phyloP scores from a whole-genome alignment of 2,329 filamentous ascomycete species.

The Arthroderma sp. region DNA sequence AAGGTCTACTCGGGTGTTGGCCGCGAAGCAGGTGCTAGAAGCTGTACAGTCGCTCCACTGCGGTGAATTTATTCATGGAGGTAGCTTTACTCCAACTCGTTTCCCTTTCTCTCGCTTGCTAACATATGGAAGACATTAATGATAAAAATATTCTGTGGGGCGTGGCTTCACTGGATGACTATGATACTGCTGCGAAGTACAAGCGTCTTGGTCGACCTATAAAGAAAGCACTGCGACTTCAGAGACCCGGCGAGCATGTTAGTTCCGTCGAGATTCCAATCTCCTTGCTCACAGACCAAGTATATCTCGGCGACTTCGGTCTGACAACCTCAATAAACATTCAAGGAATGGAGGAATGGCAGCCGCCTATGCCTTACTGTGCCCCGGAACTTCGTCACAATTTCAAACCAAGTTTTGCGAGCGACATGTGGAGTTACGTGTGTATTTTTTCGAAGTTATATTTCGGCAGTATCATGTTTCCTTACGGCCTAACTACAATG shows the following conservation, averaged over 20 bases:
- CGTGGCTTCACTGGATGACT: slow-evolving; percentile 2
- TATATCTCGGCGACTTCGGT: slow-evolving; percentile 10
- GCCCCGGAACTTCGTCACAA: slow-evolving; percentile 9
- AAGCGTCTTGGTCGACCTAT: slow-evolving; percentile 5
- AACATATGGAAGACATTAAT: slow-evolving; percentile 6
- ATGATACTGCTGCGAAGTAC: slow-evolving; percentile 6
- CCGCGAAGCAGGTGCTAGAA: slow-evolving; percentile 7
- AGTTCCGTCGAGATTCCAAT: slow-evolving; percentile 3
- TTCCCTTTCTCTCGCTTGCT: no score
- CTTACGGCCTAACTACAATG: no score
- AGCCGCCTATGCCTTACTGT: slow-evolving; percentile 7
- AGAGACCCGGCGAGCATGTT: slow-evolving; percentile 7
- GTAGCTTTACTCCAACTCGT: no score
- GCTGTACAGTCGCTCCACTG: slow-evolving; percentile 5
- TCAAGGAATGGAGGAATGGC: not conserved
- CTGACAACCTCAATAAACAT: slow-evolving; percentile 5
- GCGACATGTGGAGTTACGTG: slow-evolving; percentile 13
- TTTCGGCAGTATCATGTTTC: no score
- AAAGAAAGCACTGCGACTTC: slow-evolving; percentile 1
- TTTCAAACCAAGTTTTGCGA: slow-evolving; percentile 6
- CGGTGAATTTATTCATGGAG: slow-evolving; percentile 7
- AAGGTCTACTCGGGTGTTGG: slow-evolving; percentile 6
- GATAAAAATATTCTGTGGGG: slow-evolving; percentile 8
- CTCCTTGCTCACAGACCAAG: slow-evolving; percentile 3
- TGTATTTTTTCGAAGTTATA: slow-evolving; percentile 8